phyloP scores from a whole-genome alignment of 441 rosid species.

The Jatropha multifida region DNA sequence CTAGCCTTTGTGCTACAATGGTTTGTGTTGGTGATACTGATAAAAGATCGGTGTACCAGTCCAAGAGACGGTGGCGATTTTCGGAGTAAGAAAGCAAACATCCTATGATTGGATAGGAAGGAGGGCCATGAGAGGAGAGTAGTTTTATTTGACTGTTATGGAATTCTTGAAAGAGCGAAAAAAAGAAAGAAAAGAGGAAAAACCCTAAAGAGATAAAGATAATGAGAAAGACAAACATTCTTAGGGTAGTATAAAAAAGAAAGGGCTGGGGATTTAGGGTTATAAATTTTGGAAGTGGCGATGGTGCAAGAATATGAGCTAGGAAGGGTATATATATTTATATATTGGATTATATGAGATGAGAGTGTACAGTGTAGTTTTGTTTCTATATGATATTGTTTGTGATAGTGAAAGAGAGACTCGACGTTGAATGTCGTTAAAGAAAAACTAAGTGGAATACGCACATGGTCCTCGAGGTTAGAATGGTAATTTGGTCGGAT shows the following conservation, averaged over 20 bases:
- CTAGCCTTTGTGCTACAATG: conserved; percentile 49
- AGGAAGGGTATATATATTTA: not conserved
- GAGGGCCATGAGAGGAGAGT: conserved; percentile 31
- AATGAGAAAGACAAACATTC: conserved; percentile 31
- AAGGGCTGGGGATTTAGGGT: not conserved
- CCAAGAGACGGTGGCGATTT: conserved; percentile 58
- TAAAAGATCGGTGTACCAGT: conserved; percentile 73
- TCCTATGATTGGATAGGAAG: conserved; percentile 68
- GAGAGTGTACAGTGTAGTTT: not conserved
- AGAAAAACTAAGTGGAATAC: not conserved
- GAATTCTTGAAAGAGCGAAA: conserved; percentile 15
- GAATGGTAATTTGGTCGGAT: not conserved
- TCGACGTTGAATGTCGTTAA: not conserved
- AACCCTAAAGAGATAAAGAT: conserved; percentile 30
- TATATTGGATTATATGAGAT: not conserved
- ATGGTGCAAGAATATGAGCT: not conserved
- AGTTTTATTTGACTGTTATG: not conserved
- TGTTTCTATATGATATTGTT: not conserved
- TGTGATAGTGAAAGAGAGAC: not conserved
- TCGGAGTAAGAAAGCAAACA: conserved; percentile 56
- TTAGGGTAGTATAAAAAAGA: not conserved
- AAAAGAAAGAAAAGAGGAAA: conserved; percentile 23
- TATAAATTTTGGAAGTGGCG: not conserved
- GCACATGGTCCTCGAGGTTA: not conserved
- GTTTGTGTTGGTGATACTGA: conserved; percentile 55